Conservation (phyloP, 495 filamentous ascomycete species). For the Terfezia claveryi region DNA sequence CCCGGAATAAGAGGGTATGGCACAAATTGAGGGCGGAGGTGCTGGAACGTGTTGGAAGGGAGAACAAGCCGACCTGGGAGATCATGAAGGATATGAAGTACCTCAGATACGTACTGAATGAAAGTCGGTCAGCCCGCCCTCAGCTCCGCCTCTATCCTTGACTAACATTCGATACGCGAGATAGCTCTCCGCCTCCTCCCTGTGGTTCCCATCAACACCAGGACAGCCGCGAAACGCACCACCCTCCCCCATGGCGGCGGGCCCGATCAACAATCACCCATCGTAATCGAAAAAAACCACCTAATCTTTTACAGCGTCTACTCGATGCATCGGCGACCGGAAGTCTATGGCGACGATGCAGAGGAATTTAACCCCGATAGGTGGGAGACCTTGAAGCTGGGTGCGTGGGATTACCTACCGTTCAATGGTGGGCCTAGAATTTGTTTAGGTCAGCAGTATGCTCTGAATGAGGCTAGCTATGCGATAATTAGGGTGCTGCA, state of each 20-base stretch:
- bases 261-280: constrained; percentile 26
- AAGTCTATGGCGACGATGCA: constrained; percentile 34
- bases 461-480: too few species aligned
- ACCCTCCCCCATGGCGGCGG: constrained; percentile 33
- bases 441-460: constrained; percentile 23
- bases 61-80: constrained; percentile 14
- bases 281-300: constrained; percentile 28
- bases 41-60: constrained; percentile 13
- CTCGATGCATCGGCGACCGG: constrained; percentile 33
- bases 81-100: constrained; percentile 21
- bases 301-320: constrained; percentile 23
- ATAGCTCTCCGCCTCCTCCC: neutral
- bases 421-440: constrained; percentile 37
- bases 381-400: constrained; percentile 24
- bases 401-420: constrained; percentile 33
- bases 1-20: constrained; percentile 21
- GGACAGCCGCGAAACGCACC: constrained; percentile 26
- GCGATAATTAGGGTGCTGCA: too few species aligned
- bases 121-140: constrained; percentile 20
- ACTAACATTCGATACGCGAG: too few species aligned
- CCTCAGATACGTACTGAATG: constrained; percentile 20
- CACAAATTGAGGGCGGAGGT: constrained; percentile 24
- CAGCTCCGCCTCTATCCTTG: too few species aligned
- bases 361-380: constrained; percentile 35
- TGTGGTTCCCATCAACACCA: constrained; percentile 22